phyloP scores from a whole-genome alignment of 768 basidiomycete genomes.

The Cyathus striatus region DNA sequence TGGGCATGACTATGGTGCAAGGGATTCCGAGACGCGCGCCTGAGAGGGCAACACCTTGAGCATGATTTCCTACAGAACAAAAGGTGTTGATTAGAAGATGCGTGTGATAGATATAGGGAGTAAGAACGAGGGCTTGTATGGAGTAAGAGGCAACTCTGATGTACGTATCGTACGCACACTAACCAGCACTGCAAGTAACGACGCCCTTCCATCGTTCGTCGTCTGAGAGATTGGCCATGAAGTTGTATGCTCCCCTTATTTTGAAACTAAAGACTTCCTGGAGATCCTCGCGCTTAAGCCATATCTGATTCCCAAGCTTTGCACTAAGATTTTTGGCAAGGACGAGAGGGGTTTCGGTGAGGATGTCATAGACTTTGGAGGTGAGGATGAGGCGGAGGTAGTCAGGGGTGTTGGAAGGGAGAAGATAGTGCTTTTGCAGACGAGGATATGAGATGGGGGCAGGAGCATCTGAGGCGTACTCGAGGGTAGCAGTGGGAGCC shows the following conservation, averaged over 20 bases:
- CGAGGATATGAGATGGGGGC: conserved; percentile 63
- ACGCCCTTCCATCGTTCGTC: conserved; percentile 98
- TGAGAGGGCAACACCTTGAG: conserved; percentile 97
- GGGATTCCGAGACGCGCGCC: conserved; percentile 83
- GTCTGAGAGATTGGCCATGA: conserved; percentile 85
- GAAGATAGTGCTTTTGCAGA: conserved; percentile 58
- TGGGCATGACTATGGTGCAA: conserved; percentile 99
- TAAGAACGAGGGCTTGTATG: too few species aligned
- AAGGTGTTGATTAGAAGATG: not conserved
- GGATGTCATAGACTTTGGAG: conserved; percentile 86
- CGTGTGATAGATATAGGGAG: too few species aligned
- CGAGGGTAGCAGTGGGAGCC: conserved; percentile 50
- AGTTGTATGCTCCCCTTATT: conserved; percentile 96
- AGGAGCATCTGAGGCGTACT: conserved; percentile 67
- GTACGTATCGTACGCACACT: conserved; percentile 48
- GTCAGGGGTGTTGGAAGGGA: conserved; percentile 69
- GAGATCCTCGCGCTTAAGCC: conserved; percentile 95
- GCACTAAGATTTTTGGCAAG: conserved; percentile 82
- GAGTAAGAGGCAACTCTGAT: too few species aligned
- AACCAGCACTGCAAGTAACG: conserved; percentile 96
- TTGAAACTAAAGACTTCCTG: conserved; percentile 99
- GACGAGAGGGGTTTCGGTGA: conserved; percentile 88
- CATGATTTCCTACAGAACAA: conserved; percentile 79
- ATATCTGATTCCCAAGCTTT: conserved; percentile 88
- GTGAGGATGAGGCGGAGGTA: conserved; percentile 85